Evolutionary conservation across 805 yeast genomes (phyloP), one percentile per base, ranked within the genome.

Genomic region (Spathaspora sp.): DNA sequence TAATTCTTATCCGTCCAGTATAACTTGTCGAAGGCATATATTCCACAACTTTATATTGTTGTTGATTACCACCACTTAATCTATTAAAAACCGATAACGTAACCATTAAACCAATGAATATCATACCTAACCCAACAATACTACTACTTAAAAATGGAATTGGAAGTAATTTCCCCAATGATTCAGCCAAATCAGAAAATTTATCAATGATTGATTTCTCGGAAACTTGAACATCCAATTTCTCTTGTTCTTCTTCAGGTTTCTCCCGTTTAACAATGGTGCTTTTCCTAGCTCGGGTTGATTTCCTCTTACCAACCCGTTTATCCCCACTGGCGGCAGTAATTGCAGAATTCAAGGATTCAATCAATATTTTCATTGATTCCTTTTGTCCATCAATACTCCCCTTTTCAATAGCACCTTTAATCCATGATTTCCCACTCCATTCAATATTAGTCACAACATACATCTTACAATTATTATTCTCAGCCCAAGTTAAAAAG

Each of bases 341-440:
- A 5, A 78, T 54, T 29, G 73, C 69, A 19, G 65, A 66, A 54
- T 71, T 77, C 42, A 86, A 56, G 49, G 79, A 82, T 10, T 68
- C 72, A 7, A 82, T 68, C 58, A 84, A 55, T 2, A 72, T 70
- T 39, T 70, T 75, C 57, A 85, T 72, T 0, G 86, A 78, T 6
- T 82, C 84, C 51, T 79, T 80, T 54, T 88, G 92, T 9, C 93
- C 94, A 42, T 82, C 82, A 56, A 83, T 79, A 1, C 91, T 76
- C 49, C 89, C 90, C 51, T 79, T 85, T 61, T 88, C 94, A 53
- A 88, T 83, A 0, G 89, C 86, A 20, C 84, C 79, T 63, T 85
- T 86, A 54, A 88, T 79, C 92, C 93, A 87, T 46, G 90, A 84
- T 56, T 84, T 85, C 7, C 85, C 88, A 0, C 83, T 68, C 96